Percentiles rank a stretch among this genome's conserved stretches.
phyloP scores from a whole-genome alignment of 495 filamentous ascomycete species.

The Podospora didyma region DNA sequence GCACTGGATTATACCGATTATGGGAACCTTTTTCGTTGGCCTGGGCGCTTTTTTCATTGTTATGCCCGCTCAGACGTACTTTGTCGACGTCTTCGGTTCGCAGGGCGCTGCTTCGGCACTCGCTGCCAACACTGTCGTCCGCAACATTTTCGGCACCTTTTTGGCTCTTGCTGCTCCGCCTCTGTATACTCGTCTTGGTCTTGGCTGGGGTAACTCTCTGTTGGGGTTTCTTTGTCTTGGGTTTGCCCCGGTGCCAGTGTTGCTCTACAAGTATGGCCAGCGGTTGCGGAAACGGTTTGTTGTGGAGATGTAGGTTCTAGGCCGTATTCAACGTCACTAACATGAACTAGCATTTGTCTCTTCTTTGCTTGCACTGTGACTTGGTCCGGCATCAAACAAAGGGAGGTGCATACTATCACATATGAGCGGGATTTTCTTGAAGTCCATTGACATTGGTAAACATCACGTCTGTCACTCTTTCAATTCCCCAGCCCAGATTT shows the following conservation, averaged over 20 bases:
- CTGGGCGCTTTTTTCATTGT: conserved; percentile 49
- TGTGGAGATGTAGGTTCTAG: not conserved
- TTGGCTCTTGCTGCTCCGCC: conserved; percentile 48
- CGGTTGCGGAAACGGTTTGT: conserved; percentile 5
- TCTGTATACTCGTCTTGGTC: conserved; percentile 47
- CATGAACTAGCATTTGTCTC: too few relatives aligned
- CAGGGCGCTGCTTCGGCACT: conserved; percentile 54
- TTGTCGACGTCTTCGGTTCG: conserved; percentile 49
- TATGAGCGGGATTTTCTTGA: too few relatives aligned
- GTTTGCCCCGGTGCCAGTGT: conserved; percentile 42
- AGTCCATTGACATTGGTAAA: too few relatives aligned
- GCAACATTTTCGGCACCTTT: conserved; percentile 51
- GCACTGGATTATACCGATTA: conserved; percentile 49
- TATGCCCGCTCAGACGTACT: conserved; percentile 50
- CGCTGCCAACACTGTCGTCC: conserved; percentile 47
- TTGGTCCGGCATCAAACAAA: too few relatives aligned
- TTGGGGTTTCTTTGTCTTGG: conserved; percentile 47
- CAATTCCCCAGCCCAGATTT: too few relatives aligned
- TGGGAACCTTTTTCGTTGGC: conserved; percentile 46
- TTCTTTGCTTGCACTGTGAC: too few relatives aligned
- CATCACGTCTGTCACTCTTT: too few relatives aligned
- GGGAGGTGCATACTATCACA: too few relatives aligned
- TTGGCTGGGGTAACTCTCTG: conserved; percentile 54
- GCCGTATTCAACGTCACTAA: too few relatives aligned
- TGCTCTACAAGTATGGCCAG: conserved; percentile 47